phyloP scores from a whole-genome alignment of 345 rosid genomes.

The Cochlearia excelsa region DNA sequence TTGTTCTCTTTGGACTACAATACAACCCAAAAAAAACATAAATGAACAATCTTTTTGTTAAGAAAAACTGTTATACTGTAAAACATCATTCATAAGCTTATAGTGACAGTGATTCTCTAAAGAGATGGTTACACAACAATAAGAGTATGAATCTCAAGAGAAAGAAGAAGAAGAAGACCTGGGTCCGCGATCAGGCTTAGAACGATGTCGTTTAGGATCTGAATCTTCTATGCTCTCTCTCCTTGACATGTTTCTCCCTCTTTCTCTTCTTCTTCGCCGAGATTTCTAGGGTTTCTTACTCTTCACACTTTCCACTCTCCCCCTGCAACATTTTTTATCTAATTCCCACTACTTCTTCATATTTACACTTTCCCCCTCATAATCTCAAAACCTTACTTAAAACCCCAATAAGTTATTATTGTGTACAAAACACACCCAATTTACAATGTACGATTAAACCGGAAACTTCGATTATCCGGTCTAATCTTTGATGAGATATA shows the following conservation, averaged over 20 bases:
- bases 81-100: background rate
- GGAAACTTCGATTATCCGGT: too few species aligned
- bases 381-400: too few species aligned
- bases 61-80: background rate
- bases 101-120: conserved; percentile 1
- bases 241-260: conserved; percentile 47
- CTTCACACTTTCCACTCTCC: too few species aligned
- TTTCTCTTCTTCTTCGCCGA: too few species aligned
- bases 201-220: conserved; percentile 51
- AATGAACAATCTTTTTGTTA: background rate
- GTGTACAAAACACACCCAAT: too few species aligned
- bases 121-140: background rate
- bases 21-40: background rate
- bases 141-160: background rate
- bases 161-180: conserved; percentile 39
- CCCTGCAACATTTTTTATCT: too few species aligned
- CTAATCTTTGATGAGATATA: too few species aligned
- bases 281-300: too few species aligned
- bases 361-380: too few species aligned
- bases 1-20: conserved; percentile 71
- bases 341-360: too few species aligned
- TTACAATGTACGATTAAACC: too few species aligned
- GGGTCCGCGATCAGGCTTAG: conserved; percentile 54
- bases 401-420: too few species aligned
- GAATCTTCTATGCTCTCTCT: conserved; percentile 48